Percentiles rank a stretch among this genome's conserved stretches.
Evolutionary conservation across 345 rosid species (phyloP).

Genomic region (Hevea brasiliensis): DNA sequence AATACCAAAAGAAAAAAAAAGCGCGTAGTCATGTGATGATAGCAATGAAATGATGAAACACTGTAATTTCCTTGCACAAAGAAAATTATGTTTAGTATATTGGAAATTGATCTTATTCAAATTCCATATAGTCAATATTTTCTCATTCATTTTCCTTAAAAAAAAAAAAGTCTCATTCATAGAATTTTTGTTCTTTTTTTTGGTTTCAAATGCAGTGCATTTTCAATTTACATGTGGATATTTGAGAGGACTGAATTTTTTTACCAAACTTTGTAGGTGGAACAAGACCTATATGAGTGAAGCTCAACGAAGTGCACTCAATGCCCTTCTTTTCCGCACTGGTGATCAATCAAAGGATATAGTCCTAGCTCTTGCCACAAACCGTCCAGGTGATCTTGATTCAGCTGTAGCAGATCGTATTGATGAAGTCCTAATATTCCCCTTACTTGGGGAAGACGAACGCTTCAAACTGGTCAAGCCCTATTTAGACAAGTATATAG

Average conservation of each 20-base stretch:
- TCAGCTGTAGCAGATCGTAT: conserved; percentile 90
- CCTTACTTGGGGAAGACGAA: conserved; percentile 80
- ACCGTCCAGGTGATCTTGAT: conserved; percentile 98
- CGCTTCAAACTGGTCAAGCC: conserved; percentile 83
- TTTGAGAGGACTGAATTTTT: conserved; percentile 4
- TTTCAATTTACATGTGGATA: not conserved
- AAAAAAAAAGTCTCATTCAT: no score
- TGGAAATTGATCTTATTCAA: no score
- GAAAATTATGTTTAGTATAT: no score
- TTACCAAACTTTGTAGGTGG: conserved; percentile 49
- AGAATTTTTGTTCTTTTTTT: no score
- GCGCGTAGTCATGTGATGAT: no score
- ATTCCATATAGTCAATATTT: no score
- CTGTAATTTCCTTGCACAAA: no score
- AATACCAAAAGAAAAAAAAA: no score
- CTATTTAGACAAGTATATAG: conserved; percentile 81
- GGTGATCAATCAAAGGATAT: conserved; percentile 97
- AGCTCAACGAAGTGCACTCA: conserved; percentile 95
- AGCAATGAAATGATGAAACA: no score
- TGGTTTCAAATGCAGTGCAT: not conserved
- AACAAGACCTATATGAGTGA: conserved; percentile 97
- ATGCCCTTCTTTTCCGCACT: conserved; percentile 88
- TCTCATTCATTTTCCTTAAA: no score
- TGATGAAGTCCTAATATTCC: conserved; percentile 89
- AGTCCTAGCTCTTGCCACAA: conserved; percentile 93